Evolutionary conservation across 257 asterid species (phyloP).

Genomic region (Primulina eburnea): DNA sequence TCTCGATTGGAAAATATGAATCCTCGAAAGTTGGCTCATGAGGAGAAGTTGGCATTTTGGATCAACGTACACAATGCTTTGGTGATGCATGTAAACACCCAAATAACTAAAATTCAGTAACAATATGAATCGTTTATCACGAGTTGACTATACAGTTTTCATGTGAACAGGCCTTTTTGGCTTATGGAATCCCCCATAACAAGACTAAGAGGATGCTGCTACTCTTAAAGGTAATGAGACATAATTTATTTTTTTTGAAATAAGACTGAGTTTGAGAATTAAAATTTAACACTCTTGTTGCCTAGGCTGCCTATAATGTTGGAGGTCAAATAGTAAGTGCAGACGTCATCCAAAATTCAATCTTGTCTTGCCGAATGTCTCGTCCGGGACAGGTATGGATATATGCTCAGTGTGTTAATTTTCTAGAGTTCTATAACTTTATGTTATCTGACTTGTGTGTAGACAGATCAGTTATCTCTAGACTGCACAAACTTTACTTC

Average conservation of each 20-base stretch:
- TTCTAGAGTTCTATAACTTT: too few relatives aligned
- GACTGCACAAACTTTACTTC: too few relatives aligned
- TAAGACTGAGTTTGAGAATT: background rate
- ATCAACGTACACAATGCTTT: slow-evolving; percentile 64
- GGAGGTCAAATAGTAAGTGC: slow-evolving; percentile 65
- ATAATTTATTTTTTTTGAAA: slow-evolving; percentile 1
- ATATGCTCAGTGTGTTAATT: background rate
- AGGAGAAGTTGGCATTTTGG: slow-evolving; percentile 74
- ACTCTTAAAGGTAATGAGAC: slow-evolving; percentile 47
- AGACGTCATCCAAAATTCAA: slow-evolving; percentile 50
- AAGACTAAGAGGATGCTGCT: slow-evolving; percentile 47
- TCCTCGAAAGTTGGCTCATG: slow-evolving; percentile 51
- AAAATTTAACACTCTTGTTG: slow-evolving; percentile 4
- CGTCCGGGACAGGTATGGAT: slow-evolving; percentile 61
- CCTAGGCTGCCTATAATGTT: slow-evolving; percentile 62
- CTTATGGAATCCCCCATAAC: slow-evolving; percentile 62
- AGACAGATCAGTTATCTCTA: background rate
- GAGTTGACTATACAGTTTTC: slow-evolving; percentile 1
- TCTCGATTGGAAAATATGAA: slow-evolving; percentile 49
- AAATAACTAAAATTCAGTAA: background rate
- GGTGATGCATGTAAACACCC: slow-evolving; percentile 62
- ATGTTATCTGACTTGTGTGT: background rate
- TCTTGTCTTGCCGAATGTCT: slow-evolving; percentile 59
- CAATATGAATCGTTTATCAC: background rate
- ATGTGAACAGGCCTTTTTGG: slow-evolving; percentile 52